Evolutionary conservation across 2,329 filamentous ascomycete genomes (phyloP).

Genomic region (Clarireedia paspali): DNA sequence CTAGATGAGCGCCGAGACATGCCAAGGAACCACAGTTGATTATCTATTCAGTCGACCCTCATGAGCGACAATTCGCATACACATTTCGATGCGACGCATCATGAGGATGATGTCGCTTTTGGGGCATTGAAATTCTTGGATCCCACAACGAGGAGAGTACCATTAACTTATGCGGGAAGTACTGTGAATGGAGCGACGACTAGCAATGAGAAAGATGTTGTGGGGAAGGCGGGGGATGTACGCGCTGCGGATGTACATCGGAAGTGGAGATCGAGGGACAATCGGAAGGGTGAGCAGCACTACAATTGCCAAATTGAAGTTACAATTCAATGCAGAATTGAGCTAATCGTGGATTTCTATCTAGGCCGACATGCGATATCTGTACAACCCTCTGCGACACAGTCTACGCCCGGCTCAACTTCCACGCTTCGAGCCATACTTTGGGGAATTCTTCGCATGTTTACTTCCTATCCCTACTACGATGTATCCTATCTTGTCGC

Average conservation of each 20-base stretch:
- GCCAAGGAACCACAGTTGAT: too few species aligned
- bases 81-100: background rate
- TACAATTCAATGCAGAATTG: background rate
- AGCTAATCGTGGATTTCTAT: background rate
- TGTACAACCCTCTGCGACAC: conserved; percentile 22
- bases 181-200: too few species aligned
- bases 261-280: conserved; percentile 38
- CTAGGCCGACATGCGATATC: conserved; percentile 34
- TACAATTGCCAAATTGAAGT: background rate
- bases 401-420: conserved; percentile 21
- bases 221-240: conserved; percentile 13
- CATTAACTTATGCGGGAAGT: background rate
- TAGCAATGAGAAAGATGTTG: too few species aligned
- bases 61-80: background rate
- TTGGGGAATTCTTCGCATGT: conserved; percentile 38
- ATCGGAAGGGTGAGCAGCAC: conserved; percentile 34
- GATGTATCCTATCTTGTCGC: conserved; percentile 50
- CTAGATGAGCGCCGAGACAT: too few species aligned
- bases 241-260: conserved; percentile 24
- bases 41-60: background rate
- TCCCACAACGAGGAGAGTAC: conserved; percentile 33
- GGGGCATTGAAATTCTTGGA: conserved; percentile 42
- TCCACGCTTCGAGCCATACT: conserved; percentile 23
- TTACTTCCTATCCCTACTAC: conserved; percentile 44
- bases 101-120: conserved; percentile 10